Base-by-base conservation (phyloP, 441 rosid genomes). In the Kokia cookei region DNA sequence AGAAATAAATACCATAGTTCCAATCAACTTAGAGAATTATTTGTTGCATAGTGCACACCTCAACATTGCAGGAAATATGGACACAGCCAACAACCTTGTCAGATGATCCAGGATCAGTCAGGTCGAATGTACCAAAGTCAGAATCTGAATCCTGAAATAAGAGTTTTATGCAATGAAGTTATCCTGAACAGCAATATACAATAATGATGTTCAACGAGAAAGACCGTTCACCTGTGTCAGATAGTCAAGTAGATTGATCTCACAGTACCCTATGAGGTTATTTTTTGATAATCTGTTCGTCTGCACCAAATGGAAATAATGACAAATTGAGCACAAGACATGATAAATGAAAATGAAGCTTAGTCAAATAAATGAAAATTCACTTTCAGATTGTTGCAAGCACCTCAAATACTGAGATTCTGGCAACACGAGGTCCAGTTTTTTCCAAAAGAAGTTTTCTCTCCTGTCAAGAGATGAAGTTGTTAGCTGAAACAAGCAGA, bases 361-460 rank as follows among this genome's bases (percentile, higher is more conserved):
- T 35, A 9, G 17, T 60, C 43, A 72, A 26, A 15, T 35, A 12
- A 54, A 59, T 63, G 14, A 19, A 17, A 22, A 62, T 40, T 9
- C 43, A 48, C 59, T 50, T 27, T 29, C 71, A 66, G 74, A 11
- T 67, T 57, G 65, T 19, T 27, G 75, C 76, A 81, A 76, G 81
- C 70, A 93, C 99, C 97, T 95, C 97, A 75, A 85, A 88, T 27
- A 95, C 90, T 5, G 98, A 93, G 78, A 95, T 81, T 77, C 98
- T 90, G 40, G 88, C 96, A 79, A 91, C 80, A 78, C 81, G 89
- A 76, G 98, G 91, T 51, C 97, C 98, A 77, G 86, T 88, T 72
- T 77, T 89, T 70, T 93, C 99, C 89, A 95, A 81, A 27, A 93
- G 88, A 83, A 95, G 90, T 76, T 95, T 95, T 85, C 89, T 95